Percentiles rank a stretch among this genome's conserved stretches.
phyloP scores from a whole-genome alignment of 805 yeast genomes.

The Candida mattraensis region DNA sequence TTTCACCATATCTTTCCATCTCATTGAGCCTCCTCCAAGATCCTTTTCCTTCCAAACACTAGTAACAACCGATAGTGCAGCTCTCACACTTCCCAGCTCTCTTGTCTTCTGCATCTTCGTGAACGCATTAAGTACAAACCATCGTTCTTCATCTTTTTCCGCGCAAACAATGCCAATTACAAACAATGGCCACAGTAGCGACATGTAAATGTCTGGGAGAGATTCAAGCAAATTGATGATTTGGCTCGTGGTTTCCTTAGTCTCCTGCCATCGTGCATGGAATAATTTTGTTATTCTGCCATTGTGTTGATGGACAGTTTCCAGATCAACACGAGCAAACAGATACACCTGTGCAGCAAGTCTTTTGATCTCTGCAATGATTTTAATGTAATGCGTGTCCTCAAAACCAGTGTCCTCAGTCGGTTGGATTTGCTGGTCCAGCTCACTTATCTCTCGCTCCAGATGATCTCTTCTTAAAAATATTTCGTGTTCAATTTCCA shows the following conservation, averaged over 20 bases:
- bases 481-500: conserved; percentile 22
- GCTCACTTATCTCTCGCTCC: conserved; percentile 25
- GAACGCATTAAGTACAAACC: conserved; percentile 39
- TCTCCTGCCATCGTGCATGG: conserved; percentile 13
- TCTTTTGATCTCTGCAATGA: conserved; percentile 40
- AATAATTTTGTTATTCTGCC: conserved; percentile 7
- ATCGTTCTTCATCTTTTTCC: conserved; percentile 38
- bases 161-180: conserved; percentile 37
- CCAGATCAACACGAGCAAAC: conserved; percentile 36
- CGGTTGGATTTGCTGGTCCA: conserved; percentile 27
- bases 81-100: conserved; percentile 38
- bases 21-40: conserved; percentile 24
- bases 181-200: conserved; percentile 43
- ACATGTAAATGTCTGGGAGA: conserved; percentile 35
- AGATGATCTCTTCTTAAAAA: conserved; percentile 29
- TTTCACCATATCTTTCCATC: conserved; percentile 40
- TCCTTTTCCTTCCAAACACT: conserved; percentile 43
- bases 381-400: conserved; percentile 24
- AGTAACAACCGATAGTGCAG: conserved; percentile 36
- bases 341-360: conserved; percentile 37
- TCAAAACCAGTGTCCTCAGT: conserved; percentile 16
- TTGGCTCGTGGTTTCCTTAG: conserved; percentile 19
- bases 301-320: conserved; percentile 20
- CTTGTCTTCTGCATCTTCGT: conserved; percentile 37
- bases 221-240: conserved; percentile 25